Evolutionary conservation across 495 filamentous ascomycete genomes (phyloP).

Genomic region (Penicillium roqueforti): DNA sequence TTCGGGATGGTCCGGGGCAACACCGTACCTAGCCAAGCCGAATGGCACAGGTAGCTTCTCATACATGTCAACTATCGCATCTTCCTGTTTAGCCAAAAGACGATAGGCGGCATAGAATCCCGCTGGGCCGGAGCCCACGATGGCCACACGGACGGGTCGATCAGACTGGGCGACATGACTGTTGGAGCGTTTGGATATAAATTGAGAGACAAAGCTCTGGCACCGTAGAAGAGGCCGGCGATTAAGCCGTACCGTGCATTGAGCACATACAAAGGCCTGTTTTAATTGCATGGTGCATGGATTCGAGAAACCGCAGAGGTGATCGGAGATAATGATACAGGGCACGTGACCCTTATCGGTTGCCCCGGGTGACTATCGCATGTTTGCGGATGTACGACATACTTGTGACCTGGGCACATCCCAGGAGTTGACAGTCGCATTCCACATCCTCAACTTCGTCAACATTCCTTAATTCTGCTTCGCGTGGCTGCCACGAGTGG

Average conservation of each 20-base stretch:
- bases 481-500: constrained; percentile 36
- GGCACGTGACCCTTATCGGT: constrained; percentile 35
- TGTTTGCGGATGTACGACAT: constrained; percentile 16
- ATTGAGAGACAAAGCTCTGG: constrained; percentile 6
- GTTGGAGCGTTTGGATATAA: constrained; percentile 22
- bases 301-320: neutral
- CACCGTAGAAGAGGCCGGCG: constrained; percentile 10
- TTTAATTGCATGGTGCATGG: constrained; percentile 26
- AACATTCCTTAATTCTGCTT: constrained; percentile 31
- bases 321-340: constrained; percentile 9
- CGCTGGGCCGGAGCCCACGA: constrained; percentile 92
- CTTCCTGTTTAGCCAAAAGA: constrained; percentile 65
- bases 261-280: constrained; percentile 30
- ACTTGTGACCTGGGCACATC: constrained; percentile 5
- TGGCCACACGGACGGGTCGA: constrained; percentile 68
- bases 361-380: constrained; percentile 34
- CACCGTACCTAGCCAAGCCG: constrained; percentile 86
- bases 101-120: constrained; percentile 93
- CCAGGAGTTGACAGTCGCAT: constrained; percentile 25
- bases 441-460: constrained; percentile 15
- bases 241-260: constrained; percentile 27
- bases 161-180: constrained; percentile 37
- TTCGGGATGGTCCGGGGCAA: constrained; percentile 95
- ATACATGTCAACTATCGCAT: constrained; percentile 89
- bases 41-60: constrained; percentile 90